phyloP scores from a whole-genome alignment of 352 stramenopile genomes.

The Pythium plurisporium region DNA sequence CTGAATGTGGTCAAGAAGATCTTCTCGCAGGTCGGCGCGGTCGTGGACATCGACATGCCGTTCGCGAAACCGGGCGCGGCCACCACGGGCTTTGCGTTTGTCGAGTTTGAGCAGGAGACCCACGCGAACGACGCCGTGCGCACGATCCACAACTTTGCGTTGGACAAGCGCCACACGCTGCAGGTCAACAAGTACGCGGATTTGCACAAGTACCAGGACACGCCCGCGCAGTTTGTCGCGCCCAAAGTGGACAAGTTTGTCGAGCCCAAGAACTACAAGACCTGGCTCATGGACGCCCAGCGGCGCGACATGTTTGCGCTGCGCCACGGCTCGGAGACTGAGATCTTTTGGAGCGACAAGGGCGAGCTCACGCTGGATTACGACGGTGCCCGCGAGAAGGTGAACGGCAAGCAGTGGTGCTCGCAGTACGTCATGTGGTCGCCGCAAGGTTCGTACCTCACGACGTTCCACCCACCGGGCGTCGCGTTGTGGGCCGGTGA shows the following conservation, averaged over 20 bases:
- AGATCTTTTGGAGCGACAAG: conserved; percentile 95
- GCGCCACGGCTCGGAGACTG: conserved; percentile 93
- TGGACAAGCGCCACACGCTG: conserved; percentile 97
- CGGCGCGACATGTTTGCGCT: conserved; percentile 95
- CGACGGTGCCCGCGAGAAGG: conserved; percentile 94
- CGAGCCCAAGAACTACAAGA: conserved; percentile 91
- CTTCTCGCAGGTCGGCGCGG: conserved; percentile 71
- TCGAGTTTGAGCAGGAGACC: conserved; percentile 76
- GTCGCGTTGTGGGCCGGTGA: conserved; percentile 97
- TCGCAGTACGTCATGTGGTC: conserved; percentile 98
- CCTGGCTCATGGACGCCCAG: conserved; percentile 89
- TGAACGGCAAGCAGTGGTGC: conserved; percentile 95
- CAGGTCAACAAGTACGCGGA: conserved; percentile 92
- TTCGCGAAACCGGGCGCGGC: conserved; percentile 40
- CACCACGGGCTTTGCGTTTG: conserved; percentile 77
- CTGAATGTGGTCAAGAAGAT: conserved; percentile 84
- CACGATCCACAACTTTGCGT: conserved; percentile 83
- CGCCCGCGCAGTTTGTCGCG: conserved; percentile 71
- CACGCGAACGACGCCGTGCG: conserved; percentile 75
- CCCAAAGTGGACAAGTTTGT: conserved; percentile 85
- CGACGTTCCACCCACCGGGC: conserved; percentile 96
- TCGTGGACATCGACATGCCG: conserved; percentile 81
- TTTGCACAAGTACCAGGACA: conserved; percentile 72
- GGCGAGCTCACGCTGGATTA: conserved; percentile 91
- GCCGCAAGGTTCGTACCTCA: conserved; percentile 95